Evolutionary conservation across 2,329 filamentous ascomycete species (phyloP), one percentile per base, ranked within the genome.

Genomic region (Aspergillus japonicus): DNA sequence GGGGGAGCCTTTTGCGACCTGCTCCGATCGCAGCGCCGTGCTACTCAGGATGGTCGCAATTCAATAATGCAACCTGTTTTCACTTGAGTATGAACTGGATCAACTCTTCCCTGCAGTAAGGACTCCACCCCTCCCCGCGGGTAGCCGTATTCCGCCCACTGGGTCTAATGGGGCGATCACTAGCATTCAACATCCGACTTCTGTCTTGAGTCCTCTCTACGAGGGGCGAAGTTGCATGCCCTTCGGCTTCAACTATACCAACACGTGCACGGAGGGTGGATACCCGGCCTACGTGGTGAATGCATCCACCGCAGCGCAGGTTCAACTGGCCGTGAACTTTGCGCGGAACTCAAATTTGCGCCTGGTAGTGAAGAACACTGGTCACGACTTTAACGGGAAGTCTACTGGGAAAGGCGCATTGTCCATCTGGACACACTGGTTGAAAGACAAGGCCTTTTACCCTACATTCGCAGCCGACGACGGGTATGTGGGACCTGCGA

Each of bases 381-480:
- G 80, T 1, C 79, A 81, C 61, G 78, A 80, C 62, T 82, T 79
- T 57, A 75, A 73, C 31, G 81, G 78, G 14, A 78, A 80, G 59
- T 84, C 82, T 1, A 84, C 85, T 0, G 86, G 86, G n/a, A 81
- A 80, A 54, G 85, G 85, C 2, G 78, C 60, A 3, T 51, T 69
- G 31, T 63, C 64, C 2, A 62, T 70, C 39, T 70, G 66, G 68
- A 70, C 64, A 2, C 66, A 70, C 19, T 50, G 59, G 39, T 52
- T 70, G 5, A 69, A 68, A 33, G 62, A 66, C 44, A 66, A 60
- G 50, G 44, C 39, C 3, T 68, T 65, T 24, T 81, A 77, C 1
- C 65, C 71, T 0, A 35, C 60, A 1, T 79, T 77, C 54, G 54
- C 48, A 44, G 72, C 73, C 2, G 68, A 72, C 29, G 51, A 66